Evolutionary conservation across 2,329 filamentous ascomycete genomes (phyloP).

Genomic region (Beauveria varroae): DNA sequence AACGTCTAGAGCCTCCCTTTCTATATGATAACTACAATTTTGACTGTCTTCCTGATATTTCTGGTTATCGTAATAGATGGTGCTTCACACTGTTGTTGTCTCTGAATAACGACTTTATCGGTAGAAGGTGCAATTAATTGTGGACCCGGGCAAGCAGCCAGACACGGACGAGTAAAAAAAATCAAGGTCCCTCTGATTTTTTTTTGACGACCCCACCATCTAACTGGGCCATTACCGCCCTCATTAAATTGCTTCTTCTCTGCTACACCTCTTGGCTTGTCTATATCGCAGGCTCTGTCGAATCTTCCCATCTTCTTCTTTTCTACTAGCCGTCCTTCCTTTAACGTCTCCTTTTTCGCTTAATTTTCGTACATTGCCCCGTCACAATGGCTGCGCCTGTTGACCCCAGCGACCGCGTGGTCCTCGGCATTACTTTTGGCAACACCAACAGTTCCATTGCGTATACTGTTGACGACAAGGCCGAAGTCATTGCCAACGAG

Average conservation of each 20-base stretch:
- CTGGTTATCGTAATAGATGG: not conserved
- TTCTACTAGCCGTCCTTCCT: not conserved
- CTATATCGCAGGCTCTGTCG: not conserved
- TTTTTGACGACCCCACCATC: conserved; percentile 13
- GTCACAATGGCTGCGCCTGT: conserved; percentile 38
- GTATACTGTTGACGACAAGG: conserved; percentile 85
- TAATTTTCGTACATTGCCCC: conserved; percentile 8
- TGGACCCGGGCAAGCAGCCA: not conserved
- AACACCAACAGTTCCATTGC: conserved; percentile 98
- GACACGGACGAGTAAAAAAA: not conserved
- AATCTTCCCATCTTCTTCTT: not conserved
- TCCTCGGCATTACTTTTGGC: conserved; percentile 95
- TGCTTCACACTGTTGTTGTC: not conserved
- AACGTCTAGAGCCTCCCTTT: no score
- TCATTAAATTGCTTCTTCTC: not conserved
- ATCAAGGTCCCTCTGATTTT: conserved; percentile 15
- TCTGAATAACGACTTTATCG: not conserved
- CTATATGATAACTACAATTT: no score
- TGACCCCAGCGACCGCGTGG: conserved; percentile 53
- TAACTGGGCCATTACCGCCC: conserved; percentile 3
- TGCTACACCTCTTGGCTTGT: not conserved
- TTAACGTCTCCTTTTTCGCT: no score
- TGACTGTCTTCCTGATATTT: not conserved
- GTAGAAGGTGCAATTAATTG: conserved; percentile 1
- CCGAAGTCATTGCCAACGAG: conserved; percentile 97